Base-by-base conservation (phyloP, 2,329 filamentous ascomycete species). In the Alternaria triticimaculans region DNA sequence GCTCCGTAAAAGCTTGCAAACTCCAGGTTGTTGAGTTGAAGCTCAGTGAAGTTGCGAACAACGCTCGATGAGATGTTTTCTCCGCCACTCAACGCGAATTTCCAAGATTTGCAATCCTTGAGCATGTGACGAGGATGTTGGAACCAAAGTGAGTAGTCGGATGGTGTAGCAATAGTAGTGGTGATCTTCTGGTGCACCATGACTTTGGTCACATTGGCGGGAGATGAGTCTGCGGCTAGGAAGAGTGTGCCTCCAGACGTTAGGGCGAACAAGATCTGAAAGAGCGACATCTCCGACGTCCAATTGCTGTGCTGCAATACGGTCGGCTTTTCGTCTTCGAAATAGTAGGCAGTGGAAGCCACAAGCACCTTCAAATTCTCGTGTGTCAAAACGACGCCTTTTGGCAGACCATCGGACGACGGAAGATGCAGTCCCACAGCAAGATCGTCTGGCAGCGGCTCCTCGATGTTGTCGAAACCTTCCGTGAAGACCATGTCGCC, bases 401-500 rank as follows among this genome's bases (percentile, higher is more conserved):
- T 60, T 51, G 48, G 11, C 9, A 18, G 21, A 10, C 18, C 43
- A 25, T 55, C 58, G 33, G 21, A 41, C 33, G 30, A 41, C 6
- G 21, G 51, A 23, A 25, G 21, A 18, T 55, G 33, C 14, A 68
- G 10, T 60, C 51, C 50, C 25, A 46, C 54, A 50, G 67, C 37
- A 66, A 66, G 18, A 63, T 67, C 26, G 59, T 65, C 18, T 55
- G 64, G 10, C 57, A 57, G 5, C 54, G 60, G 45, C 18, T 69
- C 7, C 57, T 67, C 55, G 54, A 55, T 18, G 18, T 49, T 9
- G 25, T 20, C 26, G 50, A 60, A 25, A 30, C 28, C 37, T 20
- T 28, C 8, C 18, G 25, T 26, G 14, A 41, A 25, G 9, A 18
- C 15, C 51, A 55, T 55, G n/a, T 55, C 55, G 44, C 23, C 26